A percentile compares a stretch with the other conserved stretches of the same genome.
phyloP scores from a whole-genome alignment of 208 protist species.

The Crithidia mellificae region DNA sequence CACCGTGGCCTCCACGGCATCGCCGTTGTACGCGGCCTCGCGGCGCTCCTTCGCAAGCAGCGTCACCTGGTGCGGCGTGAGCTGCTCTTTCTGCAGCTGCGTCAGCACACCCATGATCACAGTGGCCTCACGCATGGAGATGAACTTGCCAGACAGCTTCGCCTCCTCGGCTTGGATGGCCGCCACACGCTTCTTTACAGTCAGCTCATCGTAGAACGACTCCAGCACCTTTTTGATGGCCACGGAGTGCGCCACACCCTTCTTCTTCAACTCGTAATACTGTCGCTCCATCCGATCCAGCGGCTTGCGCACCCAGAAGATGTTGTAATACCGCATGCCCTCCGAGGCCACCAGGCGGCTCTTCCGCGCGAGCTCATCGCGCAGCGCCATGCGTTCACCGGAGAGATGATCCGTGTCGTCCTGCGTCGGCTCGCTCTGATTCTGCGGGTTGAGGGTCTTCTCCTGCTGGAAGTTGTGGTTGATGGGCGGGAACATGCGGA shows the following conservation, averaged over 20 bases:
- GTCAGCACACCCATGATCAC: slow-evolving; percentile 84
- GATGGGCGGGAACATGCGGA: slow-evolving; percentile 91
- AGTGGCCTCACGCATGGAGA: slow-evolving; percentile 89
- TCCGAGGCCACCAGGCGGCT: slow-evolving; percentile 84
- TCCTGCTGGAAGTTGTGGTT: slow-evolving; percentile 91
- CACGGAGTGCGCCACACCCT: slow-evolving; percentile 67
- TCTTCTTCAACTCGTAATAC: slow-evolving; percentile 79
- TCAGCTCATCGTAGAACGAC: slow-evolving; percentile 77
- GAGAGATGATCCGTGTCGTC: slow-evolving; percentile 58
- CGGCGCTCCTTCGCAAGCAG: slow-evolving; percentile 64
- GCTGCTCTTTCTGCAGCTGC: slow-evolving; percentile 83
- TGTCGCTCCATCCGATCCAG: slow-evolving; percentile 91
- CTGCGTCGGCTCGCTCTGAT: slow-evolving; percentile 76
- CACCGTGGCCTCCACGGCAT: slow-evolving; percentile 48
- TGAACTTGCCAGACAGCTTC: slow-evolving; percentile 86
- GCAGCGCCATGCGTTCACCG: slow-evolving; percentile 68
- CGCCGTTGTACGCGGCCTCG: slow-evolving; percentile 34
- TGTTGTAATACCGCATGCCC: slow-evolving; percentile 93
- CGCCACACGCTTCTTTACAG: slow-evolving; percentile 83
- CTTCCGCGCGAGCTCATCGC: slow-evolving; percentile 80
- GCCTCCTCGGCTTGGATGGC: slow-evolving; percentile 90
- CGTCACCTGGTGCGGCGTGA: slow-evolving; percentile 84
- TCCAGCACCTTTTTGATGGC: slow-evolving; percentile 83
- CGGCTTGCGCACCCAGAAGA: slow-evolving; percentile 91
- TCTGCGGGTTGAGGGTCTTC: slow-evolving; percentile 87